Evolutionary conservation across 2,329 filamentous ascomycete species (phyloP).

Genomic region (Blastomyces emzantsi): DNA sequence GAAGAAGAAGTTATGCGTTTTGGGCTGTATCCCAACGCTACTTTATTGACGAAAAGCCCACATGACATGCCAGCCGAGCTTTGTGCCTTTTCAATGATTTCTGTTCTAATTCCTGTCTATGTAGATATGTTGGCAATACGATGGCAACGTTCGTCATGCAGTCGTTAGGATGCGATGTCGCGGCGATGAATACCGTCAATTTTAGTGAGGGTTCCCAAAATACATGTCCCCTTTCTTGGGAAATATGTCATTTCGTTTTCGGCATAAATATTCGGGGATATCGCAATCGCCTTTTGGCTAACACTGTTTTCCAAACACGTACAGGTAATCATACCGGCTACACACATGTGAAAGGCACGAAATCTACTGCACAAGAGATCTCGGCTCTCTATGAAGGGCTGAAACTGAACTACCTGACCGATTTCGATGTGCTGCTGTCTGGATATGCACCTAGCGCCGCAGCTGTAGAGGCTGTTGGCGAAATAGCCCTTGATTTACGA

Average conservation of each 20-base stretch:
- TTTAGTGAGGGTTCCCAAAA: conserved; percentile 60
- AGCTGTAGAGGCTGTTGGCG: conserved; percentile 72
- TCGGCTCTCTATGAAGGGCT: conserved; percentile 75
- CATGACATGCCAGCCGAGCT: background rate
- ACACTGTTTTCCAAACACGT: conserved; percentile 1
- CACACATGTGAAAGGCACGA: conserved; percentile 75
- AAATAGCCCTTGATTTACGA: conserved; percentile 73
- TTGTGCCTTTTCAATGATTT: background rate
- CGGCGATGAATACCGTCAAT: conserved; percentile 90
- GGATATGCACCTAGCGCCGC: conserved; percentile 88
- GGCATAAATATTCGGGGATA: background rate
- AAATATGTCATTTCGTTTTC: conserved; percentile 3
- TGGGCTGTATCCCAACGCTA: no score
- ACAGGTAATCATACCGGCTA: conserved; percentile 94
- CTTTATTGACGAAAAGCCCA: background rate
- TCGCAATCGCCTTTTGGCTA: background rate
- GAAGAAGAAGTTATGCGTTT: background rate
- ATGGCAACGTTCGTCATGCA: conserved; percentile 95
- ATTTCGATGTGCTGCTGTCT: conserved; percentile 90
- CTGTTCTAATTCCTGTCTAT: conserved; percentile 6
- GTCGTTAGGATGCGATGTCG: conserved; percentile 84
- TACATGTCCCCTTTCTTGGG: conserved; percentile 3
- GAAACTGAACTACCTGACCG: conserved; percentile 70
- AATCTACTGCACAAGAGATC: conserved; percentile 73
- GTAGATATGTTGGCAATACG: conserved; percentile 86